These are phyloP conservation scores for Crucibulum laeve DNA, from an alignment of 768 basidiomycete genomes.

Conservation along the genomic window DNA sequence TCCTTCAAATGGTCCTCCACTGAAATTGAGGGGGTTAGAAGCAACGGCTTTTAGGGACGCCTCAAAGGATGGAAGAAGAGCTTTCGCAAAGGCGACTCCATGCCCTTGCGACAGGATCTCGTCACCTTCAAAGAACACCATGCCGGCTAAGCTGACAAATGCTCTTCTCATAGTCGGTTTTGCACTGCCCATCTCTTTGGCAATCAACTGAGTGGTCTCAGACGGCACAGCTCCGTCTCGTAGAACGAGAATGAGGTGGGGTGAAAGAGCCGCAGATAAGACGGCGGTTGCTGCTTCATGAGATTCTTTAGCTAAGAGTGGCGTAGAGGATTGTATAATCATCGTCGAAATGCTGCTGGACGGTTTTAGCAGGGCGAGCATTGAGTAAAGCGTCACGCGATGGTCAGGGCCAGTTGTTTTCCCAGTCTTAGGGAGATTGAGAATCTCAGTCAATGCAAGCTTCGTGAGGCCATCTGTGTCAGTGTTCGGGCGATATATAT, in stretches of 20 bases:
- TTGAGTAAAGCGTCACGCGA: constrained; percentile 72
- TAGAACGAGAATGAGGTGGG: constrained; percentile 59
- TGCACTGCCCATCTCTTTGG: constrained; percentile 65
- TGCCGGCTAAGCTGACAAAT: constrained; percentile 60
- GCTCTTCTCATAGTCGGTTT: constrained; percentile 62
- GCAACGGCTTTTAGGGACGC: constrained; percentile 61
- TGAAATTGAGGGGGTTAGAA: constrained; percentile 52
- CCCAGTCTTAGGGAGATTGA: constrained; percentile 72
- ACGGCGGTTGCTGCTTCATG: constrained; percentile 60
- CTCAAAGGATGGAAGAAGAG: constrained; percentile 62
- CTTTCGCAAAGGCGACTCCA: constrained; percentile 47
- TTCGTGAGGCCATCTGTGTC: constrained; percentile 33
- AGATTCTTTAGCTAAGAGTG: constrained; percentile 65
- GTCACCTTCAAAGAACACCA: constrained; percentile 46
- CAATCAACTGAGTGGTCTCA: constrained; percentile 44
- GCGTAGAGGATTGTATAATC: constrained; percentile 40
- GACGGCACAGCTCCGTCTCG: constrained; percentile 34
- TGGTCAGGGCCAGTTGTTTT: constrained; percentile 90
- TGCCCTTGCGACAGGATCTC: constrained; percentile 34
- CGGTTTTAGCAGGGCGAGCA: constrained; percentile 57
- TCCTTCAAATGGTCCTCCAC: constrained; percentile 75
- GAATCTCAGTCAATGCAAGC: constrained; percentile 56
- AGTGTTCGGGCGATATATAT: constrained; percentile 23
- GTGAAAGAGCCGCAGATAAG: constrained; percentile 49
- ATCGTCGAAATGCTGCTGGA: constrained; percentile 32